phyloP scores from a whole-genome alignment of 1,284 basidiomycete species.

The Sphagnurus paluster region DNA sequence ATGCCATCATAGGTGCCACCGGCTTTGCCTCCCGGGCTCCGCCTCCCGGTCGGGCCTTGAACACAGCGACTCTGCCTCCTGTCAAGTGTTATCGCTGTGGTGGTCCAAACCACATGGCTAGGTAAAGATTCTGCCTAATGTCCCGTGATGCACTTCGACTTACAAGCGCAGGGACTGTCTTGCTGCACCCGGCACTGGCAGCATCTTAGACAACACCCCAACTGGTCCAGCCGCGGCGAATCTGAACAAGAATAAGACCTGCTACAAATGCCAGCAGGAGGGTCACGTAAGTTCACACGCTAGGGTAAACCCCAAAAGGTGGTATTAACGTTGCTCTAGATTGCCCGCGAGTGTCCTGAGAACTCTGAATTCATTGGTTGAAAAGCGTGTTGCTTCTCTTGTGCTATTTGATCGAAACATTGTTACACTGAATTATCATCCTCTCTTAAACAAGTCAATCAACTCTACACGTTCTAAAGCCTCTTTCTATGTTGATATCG shows the following conservation, averaged over 20 bases:
- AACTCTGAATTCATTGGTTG: conserved; percentile 48
- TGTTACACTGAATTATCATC: conserved; percentile 6
- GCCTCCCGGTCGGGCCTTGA: conserved; percentile 70
- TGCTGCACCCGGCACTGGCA: conserved; percentile 55
- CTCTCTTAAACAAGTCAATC: conserved; percentile 9
- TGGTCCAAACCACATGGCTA: conserved; percentile 80
- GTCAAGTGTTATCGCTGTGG: conserved; percentile 85
- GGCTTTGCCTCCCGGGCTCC: conserved; percentile 66
- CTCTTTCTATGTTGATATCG: conserved; percentile 5
- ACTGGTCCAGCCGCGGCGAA: conserved; percentile 39
- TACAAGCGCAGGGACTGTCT: conserved; percentile 67
- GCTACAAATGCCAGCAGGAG: conserved; percentile 84
- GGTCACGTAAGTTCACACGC: conserved; percentile 62
- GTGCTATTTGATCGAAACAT: not conserved
- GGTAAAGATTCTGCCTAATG: conserved; percentile 35
- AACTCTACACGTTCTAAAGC: conserved; percentile 6
- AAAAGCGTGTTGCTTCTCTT: conserved; percentile 16
- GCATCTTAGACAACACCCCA: conserved; percentile 45
- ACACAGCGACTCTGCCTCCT: conserved; percentile 74
- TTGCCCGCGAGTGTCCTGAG: conserved; percentile 78
- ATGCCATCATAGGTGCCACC: conserved; percentile 38
- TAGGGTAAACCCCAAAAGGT: not conserved
- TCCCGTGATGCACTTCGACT: not conserved
- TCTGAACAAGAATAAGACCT: conserved; percentile 70
- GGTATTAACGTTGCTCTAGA: conserved; percentile 39